Percentiles rank a stretch among this genome's conserved stretches.
phyloP scores from a whole-genome alignment of 2,329 filamentous ascomycete species.

The Talaromyces sp. region DNA sequence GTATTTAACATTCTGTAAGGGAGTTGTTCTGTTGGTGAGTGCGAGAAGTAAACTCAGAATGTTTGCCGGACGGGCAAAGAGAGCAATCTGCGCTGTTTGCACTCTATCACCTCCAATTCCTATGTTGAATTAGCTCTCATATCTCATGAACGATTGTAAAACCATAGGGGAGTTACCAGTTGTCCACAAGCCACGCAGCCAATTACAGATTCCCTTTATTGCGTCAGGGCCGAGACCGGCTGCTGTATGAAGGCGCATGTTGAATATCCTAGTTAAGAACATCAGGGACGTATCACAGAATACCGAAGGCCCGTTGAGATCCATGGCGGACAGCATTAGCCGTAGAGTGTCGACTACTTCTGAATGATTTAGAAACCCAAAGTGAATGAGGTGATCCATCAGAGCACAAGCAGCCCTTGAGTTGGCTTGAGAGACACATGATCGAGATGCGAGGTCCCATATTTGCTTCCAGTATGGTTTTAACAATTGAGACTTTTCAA shows the following conservation, averaged over 20 bases:
- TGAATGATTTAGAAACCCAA: constrained; percentile 63
- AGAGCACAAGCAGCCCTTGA: constrained; percentile 75
- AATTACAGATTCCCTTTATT: constrained; percentile 69
- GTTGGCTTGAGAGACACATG: constrained; percentile 63
- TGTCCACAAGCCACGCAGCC: constrained; percentile 78
- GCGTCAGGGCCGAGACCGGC: constrained; percentile 65
- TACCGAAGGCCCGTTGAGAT: constrained; percentile 72
- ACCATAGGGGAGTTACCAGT: constrained; percentile 56
- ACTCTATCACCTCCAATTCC: constrained; percentile 56
- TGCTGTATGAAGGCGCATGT: constrained; percentile 61
- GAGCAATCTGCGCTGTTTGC: constrained; percentile 61
- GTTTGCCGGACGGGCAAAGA: constrained; percentile 61
- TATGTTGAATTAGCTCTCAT: constrained; percentile 26
- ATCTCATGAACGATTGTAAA: background rate
- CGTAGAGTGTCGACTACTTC: constrained; percentile 66
- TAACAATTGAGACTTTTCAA: constrained; percentile 38
- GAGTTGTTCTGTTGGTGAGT: constrained; percentile 56
- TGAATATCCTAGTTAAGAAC: constrained; percentile 67
- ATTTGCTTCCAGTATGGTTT: constrained; percentile 61
- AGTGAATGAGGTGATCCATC: constrained; percentile 63
- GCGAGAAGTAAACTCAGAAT: constrained; percentile 65
- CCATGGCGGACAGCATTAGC: constrained; percentile 68
- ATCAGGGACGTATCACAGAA: constrained; percentile 75
- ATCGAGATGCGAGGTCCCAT: constrained; percentile 71
- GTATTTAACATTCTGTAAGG: constrained; percentile 17